Evolutionary conservation across 2,329 filamentous ascomycete species (phyloP).

Genomic region (Cadophora gregata): DNA sequence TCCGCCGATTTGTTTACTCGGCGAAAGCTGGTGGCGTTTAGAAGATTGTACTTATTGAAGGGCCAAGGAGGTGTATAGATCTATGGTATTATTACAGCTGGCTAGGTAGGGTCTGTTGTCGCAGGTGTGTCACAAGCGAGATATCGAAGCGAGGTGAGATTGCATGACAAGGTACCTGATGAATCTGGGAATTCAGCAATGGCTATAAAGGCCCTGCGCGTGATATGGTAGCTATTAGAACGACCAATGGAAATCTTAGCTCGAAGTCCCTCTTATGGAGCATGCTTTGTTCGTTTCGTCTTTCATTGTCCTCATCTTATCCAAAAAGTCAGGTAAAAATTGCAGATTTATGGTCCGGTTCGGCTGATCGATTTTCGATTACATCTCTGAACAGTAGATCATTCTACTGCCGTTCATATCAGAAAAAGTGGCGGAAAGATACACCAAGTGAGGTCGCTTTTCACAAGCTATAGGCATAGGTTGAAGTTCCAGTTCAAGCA

Average conservation of each 20-base stretch:
- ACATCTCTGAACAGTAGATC: not conserved
- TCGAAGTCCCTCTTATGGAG: not conserved
- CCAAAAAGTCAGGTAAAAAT: not conserved
- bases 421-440: not conserved
- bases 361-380: not conserved
- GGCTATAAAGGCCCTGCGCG: not conserved
- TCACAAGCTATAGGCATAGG: too few species aligned
- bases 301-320: too few species aligned
- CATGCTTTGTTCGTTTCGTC: not conserved
- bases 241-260: not conserved
- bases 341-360: not conserved
- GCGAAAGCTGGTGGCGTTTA: constrained; percentile 36
- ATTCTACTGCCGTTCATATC: not conserved
- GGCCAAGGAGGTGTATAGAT: constrained; percentile 35
- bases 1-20: constrained; percentile 22
- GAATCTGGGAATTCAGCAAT: not conserved
- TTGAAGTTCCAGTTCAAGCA: too few species aligned
- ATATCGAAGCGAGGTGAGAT: not conserved
- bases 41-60: constrained; percentile 36
- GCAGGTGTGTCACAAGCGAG: not conserved
- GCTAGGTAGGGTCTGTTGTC: not conserved
- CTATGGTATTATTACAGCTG: constrained; percentile 8
- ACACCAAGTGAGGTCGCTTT: too few species aligned
- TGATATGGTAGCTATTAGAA: not conserved
- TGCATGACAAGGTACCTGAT: not conserved